phyloP scores from a whole-genome alignment of 2,329 filamentous ascomycete genomes.

The Fusarium austroafricanum region DNA sequence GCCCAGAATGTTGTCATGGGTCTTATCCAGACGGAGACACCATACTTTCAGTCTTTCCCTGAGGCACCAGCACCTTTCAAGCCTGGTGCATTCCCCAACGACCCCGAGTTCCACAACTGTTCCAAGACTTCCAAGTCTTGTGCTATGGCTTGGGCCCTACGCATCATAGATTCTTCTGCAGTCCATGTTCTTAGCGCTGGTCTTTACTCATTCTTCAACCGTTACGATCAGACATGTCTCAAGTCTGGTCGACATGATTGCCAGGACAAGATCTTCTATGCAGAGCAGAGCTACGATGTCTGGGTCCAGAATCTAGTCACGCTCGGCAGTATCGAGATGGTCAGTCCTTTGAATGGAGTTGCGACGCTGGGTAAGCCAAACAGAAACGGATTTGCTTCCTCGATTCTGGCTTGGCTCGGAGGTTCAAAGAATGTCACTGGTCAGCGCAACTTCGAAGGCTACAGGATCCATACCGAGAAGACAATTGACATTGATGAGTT shows the following conservation, averaged over 20 bases:
- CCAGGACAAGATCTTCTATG: conserved; percentile 36
- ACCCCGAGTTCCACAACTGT: conserved; percentile 12
- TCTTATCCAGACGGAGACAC: conserved; percentile 57
- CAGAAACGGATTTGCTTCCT: conserved; percentile 35
- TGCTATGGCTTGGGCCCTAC: conserved; percentile 42
- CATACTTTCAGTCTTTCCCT: conserved; percentile 38
- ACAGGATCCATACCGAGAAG: conserved; percentile 10
- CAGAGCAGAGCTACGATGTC: conserved; percentile 35
- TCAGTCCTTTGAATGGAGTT: conserved; percentile 17
- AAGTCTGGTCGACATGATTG: conserved; percentile 28
- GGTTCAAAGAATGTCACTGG: conserved; percentile 25
- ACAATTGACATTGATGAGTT: background rate
- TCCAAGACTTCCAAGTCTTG: conserved; percentile 25
- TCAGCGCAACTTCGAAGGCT: conserved; percentile 20
- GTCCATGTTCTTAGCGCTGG: conserved; percentile 45
- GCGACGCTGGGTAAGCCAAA: conserved; percentile 21
- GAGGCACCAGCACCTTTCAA: conserved; percentile 27
- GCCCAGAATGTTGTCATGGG: conserved; percentile 61
- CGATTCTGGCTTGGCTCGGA: conserved; percentile 32
- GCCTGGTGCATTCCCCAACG: conserved; percentile 12
- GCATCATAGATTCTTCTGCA: conserved; percentile 34
- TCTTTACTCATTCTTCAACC: conserved; percentile 46
- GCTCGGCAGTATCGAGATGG: conserved; percentile 31
- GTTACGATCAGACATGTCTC: conserved; percentile 44
- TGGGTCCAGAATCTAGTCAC: conserved; percentile 44